A percentile compares a stretch with the other conserved stretches of the same genome.
These are phyloP conservation scores for Fragaria iinumae DNA, from an alignment of 306 rosid species.

Conservation along the genomic window DNA sequence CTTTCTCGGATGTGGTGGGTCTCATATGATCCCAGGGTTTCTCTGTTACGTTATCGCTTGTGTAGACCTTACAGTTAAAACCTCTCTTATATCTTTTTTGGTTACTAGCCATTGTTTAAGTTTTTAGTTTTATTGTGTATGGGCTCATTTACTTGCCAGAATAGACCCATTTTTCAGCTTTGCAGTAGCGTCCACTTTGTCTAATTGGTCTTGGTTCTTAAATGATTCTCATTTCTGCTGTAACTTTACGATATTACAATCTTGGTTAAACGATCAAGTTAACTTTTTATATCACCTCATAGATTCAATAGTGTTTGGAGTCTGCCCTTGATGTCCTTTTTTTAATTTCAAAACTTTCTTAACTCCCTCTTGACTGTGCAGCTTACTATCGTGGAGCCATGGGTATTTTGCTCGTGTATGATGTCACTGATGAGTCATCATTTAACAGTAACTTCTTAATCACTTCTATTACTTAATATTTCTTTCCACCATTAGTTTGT, in stretches of 20 bases:
- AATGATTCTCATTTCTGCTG: neutral
- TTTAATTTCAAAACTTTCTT: neutral
- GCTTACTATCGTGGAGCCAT: conserved; percentile 98
- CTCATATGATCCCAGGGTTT: neutral
- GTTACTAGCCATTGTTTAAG: neutral
- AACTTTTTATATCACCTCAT: neutral
- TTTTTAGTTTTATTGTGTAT: neutral
- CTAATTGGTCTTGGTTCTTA: no score
- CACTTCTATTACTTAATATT: conserved; percentile 10
- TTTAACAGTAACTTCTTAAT: conserved; percentile 71
- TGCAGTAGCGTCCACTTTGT: no score
- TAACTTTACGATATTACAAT: neutral
- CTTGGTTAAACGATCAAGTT: neutral
- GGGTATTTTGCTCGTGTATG: conserved; percentile 98
- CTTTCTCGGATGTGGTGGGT: neutral
- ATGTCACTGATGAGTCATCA: conserved; percentile 93
- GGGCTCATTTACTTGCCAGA: neutral
- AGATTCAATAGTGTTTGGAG: neutral
- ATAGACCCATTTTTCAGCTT: neutral
- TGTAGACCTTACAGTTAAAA: neutral
- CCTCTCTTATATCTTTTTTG: neutral
- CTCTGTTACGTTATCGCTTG: neutral
- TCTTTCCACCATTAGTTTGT: conserved; percentile 3
- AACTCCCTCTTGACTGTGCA: conserved; percentile 34
- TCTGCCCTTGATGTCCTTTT: neutral